phyloP scores from a whole-genome alignment of 2,329 filamentous ascomycete genomes.

The Penicillium occitanis region DNA sequence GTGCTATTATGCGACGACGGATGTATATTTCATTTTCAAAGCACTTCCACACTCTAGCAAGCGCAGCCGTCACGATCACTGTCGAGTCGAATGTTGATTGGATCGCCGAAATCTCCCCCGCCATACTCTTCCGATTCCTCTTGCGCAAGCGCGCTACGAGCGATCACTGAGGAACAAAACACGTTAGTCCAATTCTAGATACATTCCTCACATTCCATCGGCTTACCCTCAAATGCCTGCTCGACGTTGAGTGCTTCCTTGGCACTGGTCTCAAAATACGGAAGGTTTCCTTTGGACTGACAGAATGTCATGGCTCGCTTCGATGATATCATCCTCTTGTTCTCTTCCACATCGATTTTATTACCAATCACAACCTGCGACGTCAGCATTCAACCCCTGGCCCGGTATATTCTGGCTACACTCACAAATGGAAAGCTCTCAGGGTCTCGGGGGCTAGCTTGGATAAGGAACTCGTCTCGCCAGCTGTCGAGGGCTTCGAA shows the following conservation, averaged over 20 bases:
- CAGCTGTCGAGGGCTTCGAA: slow-evolving; percentile 98
- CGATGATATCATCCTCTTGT: slow-evolving; percentile 92
- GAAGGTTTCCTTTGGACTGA: slow-evolving; percentile 94
- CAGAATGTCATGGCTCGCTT: slow-evolving; percentile 98
- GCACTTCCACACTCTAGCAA: slow-evolving; percentile 59
- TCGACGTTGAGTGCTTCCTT: slow-evolving; percentile 99
- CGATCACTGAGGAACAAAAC: slow-evolving; percentile 70
- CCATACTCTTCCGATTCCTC: slow-evolving; percentile 98
- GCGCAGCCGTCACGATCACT: slow-evolving; percentile 90
- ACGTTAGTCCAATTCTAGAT: neutral
- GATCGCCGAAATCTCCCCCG: slow-evolving; percentile 86
- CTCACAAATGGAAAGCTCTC: slow-evolving; percentile 96
- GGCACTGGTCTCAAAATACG: slow-evolving; percentile 98
- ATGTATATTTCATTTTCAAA: neutral
- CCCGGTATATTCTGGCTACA: slow-evolving; percentile 23
- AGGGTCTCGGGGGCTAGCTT: slow-evolving; percentile 92
- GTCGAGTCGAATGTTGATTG: slow-evolving; percentile 97
- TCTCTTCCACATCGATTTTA: slow-evolving; percentile 98
- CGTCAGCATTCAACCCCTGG: neutral
- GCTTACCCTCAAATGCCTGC: slow-evolving; percentile 71
- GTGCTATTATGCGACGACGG: neutral
- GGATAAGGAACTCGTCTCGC: slow-evolving; percentile 97
- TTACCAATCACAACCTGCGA: slow-evolving; percentile 86
- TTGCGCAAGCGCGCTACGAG: slow-evolving; percentile 89
- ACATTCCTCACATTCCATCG: neutral